phyloP scores from a whole-genome alignment of 1,139 yeast genomes.

The Geotrichum fermentans region DNA sequence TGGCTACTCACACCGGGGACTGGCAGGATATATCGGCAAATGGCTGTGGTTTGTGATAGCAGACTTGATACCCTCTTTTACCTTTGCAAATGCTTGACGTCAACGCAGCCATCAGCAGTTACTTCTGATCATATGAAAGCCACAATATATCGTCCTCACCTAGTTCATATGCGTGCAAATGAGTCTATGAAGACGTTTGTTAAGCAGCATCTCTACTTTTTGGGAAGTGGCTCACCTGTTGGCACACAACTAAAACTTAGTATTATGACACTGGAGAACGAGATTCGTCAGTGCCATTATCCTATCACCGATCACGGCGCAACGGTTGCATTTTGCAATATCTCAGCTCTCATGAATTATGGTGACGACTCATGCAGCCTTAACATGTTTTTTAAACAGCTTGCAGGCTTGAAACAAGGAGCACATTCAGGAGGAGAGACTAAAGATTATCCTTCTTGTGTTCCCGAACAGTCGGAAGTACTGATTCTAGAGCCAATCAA shows the following conservation, averaged over 20 bases:
- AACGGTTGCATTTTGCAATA: slow-evolving; percentile 30
- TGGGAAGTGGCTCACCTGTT: too few relatives aligned
- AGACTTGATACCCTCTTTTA: slow-evolving; percentile 34
- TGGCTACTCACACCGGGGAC: slow-evolving; percentile 32
- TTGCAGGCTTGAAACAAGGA: too few relatives aligned
- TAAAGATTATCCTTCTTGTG: too few relatives aligned
- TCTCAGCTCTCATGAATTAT: slow-evolving; percentile 29
- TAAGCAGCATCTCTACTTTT: too few relatives aligned
- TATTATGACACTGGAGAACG: too few relatives aligned
- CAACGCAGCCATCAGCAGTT: slow-evolving; percentile 27
- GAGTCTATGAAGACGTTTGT: too few relatives aligned
- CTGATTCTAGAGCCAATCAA: too few relatives aligned
- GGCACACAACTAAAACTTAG: too few relatives aligned
- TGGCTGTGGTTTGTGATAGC: slow-evolving; percentile 29
- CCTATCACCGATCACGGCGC: slow-evolving; percentile 24
- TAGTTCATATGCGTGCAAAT: neutral
- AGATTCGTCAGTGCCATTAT: neutral
- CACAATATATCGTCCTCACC: too few relatives aligned
- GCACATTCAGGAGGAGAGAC: too few relatives aligned
- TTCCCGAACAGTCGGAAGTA: too few relatives aligned
- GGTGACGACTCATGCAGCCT: slow-evolving; percentile 24
- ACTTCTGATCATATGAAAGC: neutral
- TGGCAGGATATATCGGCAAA: slow-evolving; percentile 35
- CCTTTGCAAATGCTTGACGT: slow-evolving; percentile 32
- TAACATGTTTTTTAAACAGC: slow-evolving; percentile 12